A percentile compares a stretch with the other conserved stretches of the same genome.
These are phyloP conservation scores for Debaryomyces coudertii DNA, from an alignment of 1,139 yeast species.

Conservation along the genomic window DNA sequence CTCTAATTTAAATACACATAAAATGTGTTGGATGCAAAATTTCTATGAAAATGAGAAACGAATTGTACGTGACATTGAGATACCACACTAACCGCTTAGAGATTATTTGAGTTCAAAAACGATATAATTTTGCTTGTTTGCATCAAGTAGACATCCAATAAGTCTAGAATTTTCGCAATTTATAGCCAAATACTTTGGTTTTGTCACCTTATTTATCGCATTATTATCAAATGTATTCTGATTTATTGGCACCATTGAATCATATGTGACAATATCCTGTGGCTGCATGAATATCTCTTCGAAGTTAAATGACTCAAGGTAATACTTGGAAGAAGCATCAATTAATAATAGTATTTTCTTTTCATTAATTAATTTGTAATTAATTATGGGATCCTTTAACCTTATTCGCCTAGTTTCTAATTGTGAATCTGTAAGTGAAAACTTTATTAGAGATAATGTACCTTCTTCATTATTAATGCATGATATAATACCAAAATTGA, in stretches of 20 bases:
- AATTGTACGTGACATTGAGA: conserved; percentile 7
- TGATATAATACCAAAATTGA: conserved; percentile 11
- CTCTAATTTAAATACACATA: conserved; percentile 17
- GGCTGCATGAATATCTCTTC: conserved; percentile 11
- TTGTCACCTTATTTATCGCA: conserved; percentile 7
- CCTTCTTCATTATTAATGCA: conserved; percentile 6
- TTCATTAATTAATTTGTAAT: conserved; percentile 19
- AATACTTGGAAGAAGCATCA: conserved; percentile 6
- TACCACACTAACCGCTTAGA: neutral
- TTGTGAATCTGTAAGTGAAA: conserved; percentile 7
- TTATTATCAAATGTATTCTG: conserved; percentile 5
- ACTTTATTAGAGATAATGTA: conserved; percentile 9
- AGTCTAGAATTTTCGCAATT: conserved; percentile 23
- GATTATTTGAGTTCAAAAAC: conserved; percentile 28
- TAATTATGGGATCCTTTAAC: conserved; percentile 9
- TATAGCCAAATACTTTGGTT: conserved; percentile 31
- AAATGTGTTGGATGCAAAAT: conserved; percentile 29
- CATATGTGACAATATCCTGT: conserved; percentile 12
- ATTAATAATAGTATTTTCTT: conserved; percentile 18
- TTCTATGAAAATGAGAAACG: conserved; percentile 23
- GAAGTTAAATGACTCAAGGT: conserved; percentile 16
- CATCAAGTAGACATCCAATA: conserved; percentile 46
- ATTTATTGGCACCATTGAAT: conserved; percentile 8
- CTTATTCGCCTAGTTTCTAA: conserved; percentile 3
- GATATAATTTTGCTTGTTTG: conserved; percentile 39